Evolutionary conservation across 352 stramenopile genomes (phyloP).

Genomic region (Saprolegnia diclina): DNA sequence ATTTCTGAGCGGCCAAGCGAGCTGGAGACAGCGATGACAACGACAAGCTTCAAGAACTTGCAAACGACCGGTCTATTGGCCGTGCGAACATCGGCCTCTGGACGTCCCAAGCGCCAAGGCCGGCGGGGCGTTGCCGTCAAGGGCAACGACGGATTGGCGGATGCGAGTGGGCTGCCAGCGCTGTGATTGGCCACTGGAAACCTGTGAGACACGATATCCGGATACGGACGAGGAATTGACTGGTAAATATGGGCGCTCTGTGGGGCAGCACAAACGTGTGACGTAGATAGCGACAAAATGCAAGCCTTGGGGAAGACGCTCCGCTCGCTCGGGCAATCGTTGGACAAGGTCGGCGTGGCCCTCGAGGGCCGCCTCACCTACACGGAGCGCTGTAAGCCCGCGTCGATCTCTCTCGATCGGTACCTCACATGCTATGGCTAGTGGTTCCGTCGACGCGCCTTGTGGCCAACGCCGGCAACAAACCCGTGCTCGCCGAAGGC

Average conservation of each 20-base stretch:
- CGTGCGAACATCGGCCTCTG: not conserved
- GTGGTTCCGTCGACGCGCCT: constrained; percentile 79
- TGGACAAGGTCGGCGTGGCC: constrained; percentile 79
- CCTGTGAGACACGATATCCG: constrained; percentile 4
- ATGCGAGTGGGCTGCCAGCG: not conserved
- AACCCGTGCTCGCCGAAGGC: constrained; percentile 45
- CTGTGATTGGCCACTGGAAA: not conserved
- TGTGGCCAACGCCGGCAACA: constrained; percentile 63
- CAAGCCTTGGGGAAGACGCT: constrained; percentile 76
- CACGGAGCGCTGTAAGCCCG: constrained; percentile 80
- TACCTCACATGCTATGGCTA: constrained; percentile 28
- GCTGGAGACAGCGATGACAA: no score
- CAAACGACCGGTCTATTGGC: no score
- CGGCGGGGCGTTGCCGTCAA: not conserved
- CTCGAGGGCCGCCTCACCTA: constrained; percentile 77
- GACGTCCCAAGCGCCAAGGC: not conserved
- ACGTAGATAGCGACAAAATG: constrained; percentile 29
- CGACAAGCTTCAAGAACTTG: no score
- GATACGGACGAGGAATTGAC: constrained; percentile 25
- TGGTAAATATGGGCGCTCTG: constrained; percentile 23
- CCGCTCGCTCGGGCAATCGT: constrained; percentile 73
- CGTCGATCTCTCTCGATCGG: not conserved
- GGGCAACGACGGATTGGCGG: not conserved
- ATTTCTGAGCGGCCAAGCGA: no score
- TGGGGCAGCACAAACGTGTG: constrained; percentile 26